A percentile compares a stretch with the other conserved stretches of the same genome.
phyloP scores from a whole-genome alignment of 2,329 filamentous ascomycete genomes.

The Cercospora brassicicola region DNA sequence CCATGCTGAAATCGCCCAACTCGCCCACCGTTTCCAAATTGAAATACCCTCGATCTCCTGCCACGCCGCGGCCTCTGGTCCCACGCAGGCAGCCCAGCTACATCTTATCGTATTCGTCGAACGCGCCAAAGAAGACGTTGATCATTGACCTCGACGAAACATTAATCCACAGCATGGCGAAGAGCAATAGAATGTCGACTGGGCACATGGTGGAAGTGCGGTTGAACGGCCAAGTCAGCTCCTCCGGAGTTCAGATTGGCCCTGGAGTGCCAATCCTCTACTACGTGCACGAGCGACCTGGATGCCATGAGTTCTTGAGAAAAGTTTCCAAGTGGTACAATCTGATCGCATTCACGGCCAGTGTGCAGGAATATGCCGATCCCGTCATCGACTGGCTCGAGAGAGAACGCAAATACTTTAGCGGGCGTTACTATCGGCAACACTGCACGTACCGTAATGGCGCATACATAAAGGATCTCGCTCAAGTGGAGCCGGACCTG shows the following conservation, averaged over 20 bases:
- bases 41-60: slow-evolving; percentile 85
- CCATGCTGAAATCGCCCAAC: slow-evolving; percentile 89
- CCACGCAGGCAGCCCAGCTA: slow-evolving; percentile 89
- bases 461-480: slow-evolving; percentile 96
- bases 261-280: slow-evolving; percentile 96
- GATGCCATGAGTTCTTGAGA: slow-evolving; percentile 94
- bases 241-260: slow-evolving; percentile 52
- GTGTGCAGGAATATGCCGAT: slow-evolving; percentile 97
- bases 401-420: slow-evolving; percentile 94
- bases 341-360: slow-evolving; percentile 92
- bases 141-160: slow-evolving; percentile 97
- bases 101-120: slow-evolving; percentile 58
- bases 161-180: slow-evolving; percentile 95
- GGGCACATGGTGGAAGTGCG: slow-evolving; percentile 97
- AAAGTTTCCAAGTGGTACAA: slow-evolving; percentile 98
- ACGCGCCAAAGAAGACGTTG: slow-evolving; percentile 80
- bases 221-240: slow-evolving; percentile 29
- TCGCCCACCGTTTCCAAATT: slow-evolving; percentile 65
- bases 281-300: slow-evolving; percentile 96
- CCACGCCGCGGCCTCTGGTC: slow-evolving; percentile 84
- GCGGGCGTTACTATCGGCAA: slow-evolving; percentile 88
- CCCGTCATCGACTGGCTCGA: slow-evolving; percentile 99
- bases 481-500: slow-evolving; percentile 91
- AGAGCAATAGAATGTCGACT: slow-evolving; percentile 90
- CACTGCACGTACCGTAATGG: slow-evolving; percentile 95